Conservation (phyloP, 306 rosid species). For the Alnus glutinosa region DNA sequence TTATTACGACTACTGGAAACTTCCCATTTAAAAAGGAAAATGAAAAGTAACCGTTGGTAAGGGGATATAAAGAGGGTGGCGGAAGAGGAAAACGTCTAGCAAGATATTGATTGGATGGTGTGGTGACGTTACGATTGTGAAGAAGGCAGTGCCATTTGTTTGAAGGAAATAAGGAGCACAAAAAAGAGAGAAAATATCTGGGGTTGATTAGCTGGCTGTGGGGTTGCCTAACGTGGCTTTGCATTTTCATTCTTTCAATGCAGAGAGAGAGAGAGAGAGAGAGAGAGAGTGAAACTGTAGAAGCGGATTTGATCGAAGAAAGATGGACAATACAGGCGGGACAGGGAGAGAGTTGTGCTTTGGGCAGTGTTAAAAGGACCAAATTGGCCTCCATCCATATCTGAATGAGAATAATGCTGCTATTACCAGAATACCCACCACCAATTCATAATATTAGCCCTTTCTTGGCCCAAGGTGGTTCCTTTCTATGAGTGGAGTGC, state of each 20-base stretch:
- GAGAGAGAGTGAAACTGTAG: background rate
- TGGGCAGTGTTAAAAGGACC: background rate
- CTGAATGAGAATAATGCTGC: background rate
- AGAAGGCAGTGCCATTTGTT: background rate
- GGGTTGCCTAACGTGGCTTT: background rate
- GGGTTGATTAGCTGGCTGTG: background rate
- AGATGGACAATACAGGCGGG: background rate
- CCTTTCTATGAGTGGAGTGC: too few species aligned
- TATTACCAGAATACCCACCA: background rate
- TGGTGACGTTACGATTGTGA: background rate
- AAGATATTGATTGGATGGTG: background rate
- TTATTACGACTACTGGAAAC: background rate
- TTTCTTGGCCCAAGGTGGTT: background rate
- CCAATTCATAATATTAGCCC: background rate
- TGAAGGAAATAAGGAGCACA: background rate
- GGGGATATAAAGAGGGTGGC: background rate
- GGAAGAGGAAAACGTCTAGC: background rate
- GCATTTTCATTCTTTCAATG: background rate
- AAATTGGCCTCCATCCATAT: background rate
- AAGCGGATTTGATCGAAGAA: background rate
- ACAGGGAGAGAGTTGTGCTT: background rate
- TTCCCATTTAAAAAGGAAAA: background rate
- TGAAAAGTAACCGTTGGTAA: slow-evolving; percentile 29
- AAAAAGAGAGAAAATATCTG: background rate
- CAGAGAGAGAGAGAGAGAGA: background rate